phyloP scores from a whole-genome alignment of 2,329 filamentous ascomycete genomes.

The Lecanosticta acicola region DNA sequence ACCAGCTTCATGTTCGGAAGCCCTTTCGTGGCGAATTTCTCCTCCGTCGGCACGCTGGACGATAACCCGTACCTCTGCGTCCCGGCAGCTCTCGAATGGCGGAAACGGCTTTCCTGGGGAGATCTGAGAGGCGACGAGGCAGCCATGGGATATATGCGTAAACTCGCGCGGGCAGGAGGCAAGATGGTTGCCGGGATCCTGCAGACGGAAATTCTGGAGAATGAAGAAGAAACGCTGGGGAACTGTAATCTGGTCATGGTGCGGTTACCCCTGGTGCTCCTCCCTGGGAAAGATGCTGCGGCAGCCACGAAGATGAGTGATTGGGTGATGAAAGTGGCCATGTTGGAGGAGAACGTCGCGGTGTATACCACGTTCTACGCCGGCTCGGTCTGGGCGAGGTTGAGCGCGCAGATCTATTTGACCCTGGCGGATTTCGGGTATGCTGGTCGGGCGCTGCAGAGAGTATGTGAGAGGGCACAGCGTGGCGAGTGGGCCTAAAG shows the following conservation, averaged over 20 bases:
- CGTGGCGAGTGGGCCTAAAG: too few species aligned
- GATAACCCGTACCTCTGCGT: constrained; percentile 66
- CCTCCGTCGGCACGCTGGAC: constrained; percentile 72
- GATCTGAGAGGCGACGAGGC: constrained; percentile 55
- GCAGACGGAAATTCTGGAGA: constrained; percentile 67
- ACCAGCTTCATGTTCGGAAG: constrained; percentile 69
- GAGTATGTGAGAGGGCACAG: too few species aligned
- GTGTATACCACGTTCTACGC: constrained; percentile 57
- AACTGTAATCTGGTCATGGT: constrained; percentile 56
- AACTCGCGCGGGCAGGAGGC: constrained; percentile 60
- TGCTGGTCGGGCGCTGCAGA: too few species aligned
- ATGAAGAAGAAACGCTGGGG: constrained; percentile 55
- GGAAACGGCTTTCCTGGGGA: constrained; percentile 40
- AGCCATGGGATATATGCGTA: constrained; percentile 59
- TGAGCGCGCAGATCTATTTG: constrained; percentile 77
- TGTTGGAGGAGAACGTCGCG: constrained; percentile 64
- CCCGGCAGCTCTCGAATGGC: constrained; percentile 65
- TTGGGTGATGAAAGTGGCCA: constrained; percentile 36
- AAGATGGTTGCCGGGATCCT: constrained; percentile 56
- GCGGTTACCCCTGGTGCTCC: constrained; percentile 61
- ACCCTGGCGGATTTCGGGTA: constrained; percentile 66
- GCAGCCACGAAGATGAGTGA: constrained; percentile 32
- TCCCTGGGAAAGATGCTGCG: constrained; percentile 27
- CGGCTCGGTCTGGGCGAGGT: constrained; percentile 59
- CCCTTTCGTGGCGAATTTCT: constrained; percentile 48